Conservation (phyloP, 2,329 filamentous ascomycete species). For the Colletotrichum sp. region DNA sequence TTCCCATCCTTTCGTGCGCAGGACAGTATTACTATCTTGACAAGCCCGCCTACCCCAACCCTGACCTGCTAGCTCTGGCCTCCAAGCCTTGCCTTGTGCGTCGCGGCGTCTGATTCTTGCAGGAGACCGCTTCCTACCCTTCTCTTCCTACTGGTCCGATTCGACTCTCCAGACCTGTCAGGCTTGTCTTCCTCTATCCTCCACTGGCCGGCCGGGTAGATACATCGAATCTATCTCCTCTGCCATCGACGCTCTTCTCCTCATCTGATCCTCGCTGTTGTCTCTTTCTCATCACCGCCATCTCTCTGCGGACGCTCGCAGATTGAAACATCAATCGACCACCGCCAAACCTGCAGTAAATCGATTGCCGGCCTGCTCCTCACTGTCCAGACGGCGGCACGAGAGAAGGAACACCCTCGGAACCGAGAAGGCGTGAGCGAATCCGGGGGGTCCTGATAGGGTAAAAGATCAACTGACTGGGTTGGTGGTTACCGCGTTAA, state of each 20-base stretch:
- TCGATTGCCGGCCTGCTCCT: background rate
- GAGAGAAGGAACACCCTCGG: background rate
- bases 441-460: background rate
- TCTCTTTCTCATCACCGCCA: background rate
- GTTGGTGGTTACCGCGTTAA: background rate
- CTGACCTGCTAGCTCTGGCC: slow-evolving; percentile 3
- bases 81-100: slow-evolving; percentile 20
- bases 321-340: background rate
- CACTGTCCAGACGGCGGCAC: background rate
- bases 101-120: slow-evolving; percentile 24
- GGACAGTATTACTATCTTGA: slow-evolving; percentile 20
- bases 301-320: background rate
- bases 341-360: background rate
- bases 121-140: slow-evolving; percentile 9
- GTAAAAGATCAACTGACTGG: slow-evolving; percentile 8
- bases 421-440: background rate
- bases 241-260: background rate
- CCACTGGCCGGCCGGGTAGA: slow-evolving; percentile 8
- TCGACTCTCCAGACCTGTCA: slow-evolving; percentile 4
- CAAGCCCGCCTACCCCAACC: slow-evolving; percentile 20
- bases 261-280: background rate
- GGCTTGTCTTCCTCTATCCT: background rate
- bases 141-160: slow-evolving; percentile 20
- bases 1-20: slow-evolving; percentile 7
- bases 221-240: background rate